Conservation (phyloP, 345 rosid genomes). For the Citrus trifoliata region DNA sequence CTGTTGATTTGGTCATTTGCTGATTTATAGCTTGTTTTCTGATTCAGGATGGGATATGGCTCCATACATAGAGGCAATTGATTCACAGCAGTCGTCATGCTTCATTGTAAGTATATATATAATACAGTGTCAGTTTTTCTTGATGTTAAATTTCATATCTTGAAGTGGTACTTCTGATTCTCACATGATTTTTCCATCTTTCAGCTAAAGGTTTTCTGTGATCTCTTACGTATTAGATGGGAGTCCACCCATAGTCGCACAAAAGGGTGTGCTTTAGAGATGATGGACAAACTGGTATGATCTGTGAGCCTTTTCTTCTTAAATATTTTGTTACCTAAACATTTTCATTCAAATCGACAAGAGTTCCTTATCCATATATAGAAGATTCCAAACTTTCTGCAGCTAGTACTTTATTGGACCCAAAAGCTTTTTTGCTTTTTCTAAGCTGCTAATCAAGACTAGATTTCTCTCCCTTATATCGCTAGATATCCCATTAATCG, state of each 20-base stretch:
- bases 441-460: background rate
- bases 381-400: background rate
- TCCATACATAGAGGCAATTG: conserved; percentile 60
- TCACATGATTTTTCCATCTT: conserved; percentile 13
- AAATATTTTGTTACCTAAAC: background rate
- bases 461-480: background rate
- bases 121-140: background rate
- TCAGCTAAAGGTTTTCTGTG: conserved; percentile 65
- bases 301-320: background rate
- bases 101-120: conserved; percentile 51
- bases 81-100: conserved; percentile 38
- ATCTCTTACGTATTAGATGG: conserved; percentile 82
- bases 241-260: conserved; percentile 85
- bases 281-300: conserved; percentile 87
- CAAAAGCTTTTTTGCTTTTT: background rate
- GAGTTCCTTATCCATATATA: background rate
- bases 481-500: background rate
- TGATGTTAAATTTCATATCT: background rate
- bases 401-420: background rate
- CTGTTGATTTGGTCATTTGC: background rate
- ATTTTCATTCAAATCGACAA: background rate
- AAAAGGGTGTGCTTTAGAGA: conserved; percentile 76
- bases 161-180: background rate
- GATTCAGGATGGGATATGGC: conserved; percentile 92
- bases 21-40: conserved; percentile 12